phyloP scores from a whole-genome alignment of 1,284 basidiomycete species.

The Cryptococcus sp. region DNA sequence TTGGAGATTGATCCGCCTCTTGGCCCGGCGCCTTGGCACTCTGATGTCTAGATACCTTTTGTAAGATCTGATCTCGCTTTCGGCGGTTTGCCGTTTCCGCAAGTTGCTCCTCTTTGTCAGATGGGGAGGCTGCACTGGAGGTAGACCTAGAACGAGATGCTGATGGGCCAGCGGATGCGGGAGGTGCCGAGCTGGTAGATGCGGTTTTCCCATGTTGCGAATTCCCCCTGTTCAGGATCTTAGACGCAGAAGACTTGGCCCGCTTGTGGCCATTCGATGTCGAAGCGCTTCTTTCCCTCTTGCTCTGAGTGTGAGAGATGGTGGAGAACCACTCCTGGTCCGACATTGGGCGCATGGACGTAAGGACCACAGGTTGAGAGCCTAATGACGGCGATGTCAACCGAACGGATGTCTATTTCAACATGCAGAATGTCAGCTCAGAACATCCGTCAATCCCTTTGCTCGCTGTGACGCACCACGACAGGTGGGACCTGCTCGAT shows the following conservation, averaged over 20 bases:
- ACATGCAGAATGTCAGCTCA: not conserved
- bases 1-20: not conserved
- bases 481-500: conserved; percentile 50
- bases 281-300: conserved; percentile 5
- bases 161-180: not conserved
- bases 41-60: conserved; percentile 20
- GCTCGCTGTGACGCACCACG: conserved; percentile 34
- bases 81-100: conserved; percentile 17
- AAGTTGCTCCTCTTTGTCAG: not conserved
- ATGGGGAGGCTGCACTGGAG: conserved; percentile 7
- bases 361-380: conserved; percentile 47
- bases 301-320: conserved; percentile 23
- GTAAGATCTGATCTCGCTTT: conserved; percentile 34
- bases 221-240: not conserved
- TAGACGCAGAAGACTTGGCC: not conserved
- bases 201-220: not conserved
- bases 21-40: conserved; percentile 5
- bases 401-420: conserved; percentile 47
- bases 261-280: not conserved
- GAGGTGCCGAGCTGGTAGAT: not conserved
- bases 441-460: not conserved
- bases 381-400: conserved; percentile 47
- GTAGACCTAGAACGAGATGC: not conserved
- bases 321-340: conserved; percentile 53
- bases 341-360: conserved; percentile 43